Conservation (phyloP, 345 rosid genomes). For the Gossypium stocksii region DNA sequence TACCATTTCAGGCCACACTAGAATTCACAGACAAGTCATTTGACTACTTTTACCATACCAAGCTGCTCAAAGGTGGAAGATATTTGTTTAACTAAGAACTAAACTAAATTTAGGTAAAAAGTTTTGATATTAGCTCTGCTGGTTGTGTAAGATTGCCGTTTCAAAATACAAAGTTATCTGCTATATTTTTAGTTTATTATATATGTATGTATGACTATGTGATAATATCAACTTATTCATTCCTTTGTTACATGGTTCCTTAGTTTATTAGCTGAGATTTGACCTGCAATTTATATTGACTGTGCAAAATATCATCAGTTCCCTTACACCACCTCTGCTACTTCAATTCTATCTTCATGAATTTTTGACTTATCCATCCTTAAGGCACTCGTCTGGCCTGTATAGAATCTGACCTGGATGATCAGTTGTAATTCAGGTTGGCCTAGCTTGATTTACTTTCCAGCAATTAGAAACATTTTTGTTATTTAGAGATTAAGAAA, state of each 20-base stretch:
- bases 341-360: background rate
- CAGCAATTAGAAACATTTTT: too few species aligned
- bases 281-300: background rate
- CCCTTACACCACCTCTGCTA: background rate
- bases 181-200: background rate
- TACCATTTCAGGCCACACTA: background rate
- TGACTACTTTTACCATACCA: slow-evolving; percentile 6
- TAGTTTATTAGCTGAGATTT: background rate
- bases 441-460: too few species aligned
- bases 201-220: background rate
- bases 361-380: background rate
- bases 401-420: background rate
- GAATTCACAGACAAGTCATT: slow-evolving; percentile 1
- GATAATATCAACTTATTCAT: background rate
- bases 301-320: background rate
- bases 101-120: slow-evolving; percentile 11
- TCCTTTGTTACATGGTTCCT: background rate
- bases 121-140: background rate
- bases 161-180: background rate
- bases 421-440: background rate
- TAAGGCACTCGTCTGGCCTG: background rate
- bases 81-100: slow-evolving; percentile 7
- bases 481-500: too few species aligned
- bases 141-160: background rate
- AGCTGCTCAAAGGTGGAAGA: slow-evolving; percentile 4